Base-by-base conservation (phyloP, 495 filamentous ascomycete species). In the Podospora didyma region DNA sequence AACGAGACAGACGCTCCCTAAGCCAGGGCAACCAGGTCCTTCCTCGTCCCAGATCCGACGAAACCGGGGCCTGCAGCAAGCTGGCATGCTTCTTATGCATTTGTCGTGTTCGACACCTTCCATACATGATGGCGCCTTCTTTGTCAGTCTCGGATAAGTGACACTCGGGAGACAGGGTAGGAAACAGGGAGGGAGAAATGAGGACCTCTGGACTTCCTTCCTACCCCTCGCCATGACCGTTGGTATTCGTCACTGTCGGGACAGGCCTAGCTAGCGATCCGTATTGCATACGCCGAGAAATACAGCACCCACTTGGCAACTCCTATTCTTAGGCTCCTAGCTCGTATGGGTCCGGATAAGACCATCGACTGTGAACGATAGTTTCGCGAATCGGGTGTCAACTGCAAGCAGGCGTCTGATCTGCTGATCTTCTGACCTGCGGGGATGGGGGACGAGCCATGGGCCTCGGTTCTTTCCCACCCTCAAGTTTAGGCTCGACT, bases 341-440 rank as follows among this genome's bases (percentile, higher is more conserved):
- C 16, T 51, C 28, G 28, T 51, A 11, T 26, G 9, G 26, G 26
- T 9, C 26, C 26, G 26, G 26, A 31, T 31, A 31, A 31, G 26
- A 9, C 26, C 26, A 31, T 9, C 26, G 16, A 51, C 35, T 17
- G 5, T 26, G 35, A 17, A 12, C 49, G 28, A 6, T n/a, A 51
- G 20, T 9, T 39, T 51, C 37, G 23, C 51, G 51, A 45, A 45
- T 53, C 39, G 37, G 51, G 51, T 45, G 51, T n/a, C 24, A 21
- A 42, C 6, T 10, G 2, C n/a, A 42, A 42, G 39, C 39, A 42
- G 14, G 39, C 39, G 12, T 42, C 39, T 16, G 39, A 42, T 14
- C 39, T 17, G 39, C 39, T 42, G 34, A 37, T 10, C 16, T 16
- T 37, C 9, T 37, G 39, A 14, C 26, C 26, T 31, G 26, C 26